A percentile compares a stretch with the other conserved stretches of the same genome.
Evolutionary conservation across 2,329 filamentous ascomycete species (phyloP).

Genomic region (Botrytis medusae): DNA sequence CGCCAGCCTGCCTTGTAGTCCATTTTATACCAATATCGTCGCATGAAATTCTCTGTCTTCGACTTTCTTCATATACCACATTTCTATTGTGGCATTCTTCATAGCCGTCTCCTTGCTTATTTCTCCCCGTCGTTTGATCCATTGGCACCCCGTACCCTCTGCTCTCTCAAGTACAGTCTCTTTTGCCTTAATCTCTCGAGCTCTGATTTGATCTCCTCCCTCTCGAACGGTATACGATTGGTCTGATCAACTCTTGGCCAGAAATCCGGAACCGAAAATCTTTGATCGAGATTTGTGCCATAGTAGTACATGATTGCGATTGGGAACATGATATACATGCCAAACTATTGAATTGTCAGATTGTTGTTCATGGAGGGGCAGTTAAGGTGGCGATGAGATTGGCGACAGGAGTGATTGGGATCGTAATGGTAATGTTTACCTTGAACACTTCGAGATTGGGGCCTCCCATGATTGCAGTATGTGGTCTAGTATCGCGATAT

Average conservation of each 20-base stretch:
- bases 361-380: slow-evolving; percentile 10
- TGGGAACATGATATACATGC: slow-evolving; percentile 98
- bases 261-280: slow-evolving; percentile 86
- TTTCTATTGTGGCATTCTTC: background rate
- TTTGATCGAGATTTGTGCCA: slow-evolving; percentile 92
- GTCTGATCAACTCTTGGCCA: slow-evolving; percentile 84
- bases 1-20: background rate
- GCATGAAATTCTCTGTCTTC: no score
- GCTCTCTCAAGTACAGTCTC: slow-evolving; percentile 40
- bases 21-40: slow-evolving; percentile 7
- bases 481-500: slow-evolving; percentile 2
- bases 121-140: slow-evolving; percentile 16
- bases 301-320: slow-evolving; percentile 99
- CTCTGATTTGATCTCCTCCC: slow-evolving; percentile 80
- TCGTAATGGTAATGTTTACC: slow-evolving; percentile 49
- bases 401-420: slow-evolving; percentile 12
- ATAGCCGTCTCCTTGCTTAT: slow-evolving; percentile 2
- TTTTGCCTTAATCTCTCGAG: slow-evolving; percentile 37
- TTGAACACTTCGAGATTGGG: slow-evolving; percentile 95
- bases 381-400: slow-evolving; percentile 4
- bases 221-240: slow-evolving; percentile 73
- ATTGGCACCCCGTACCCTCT: slow-evolving; percentile 37
- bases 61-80: background rate
- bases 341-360: slow-evolving; percentile 62
- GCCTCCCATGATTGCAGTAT: slow-evolving; percentile 62